Base-by-base conservation (phyloP, 2,329 filamentous ascomycete species). In the Sporothrix brunneoviolacea region DNA sequence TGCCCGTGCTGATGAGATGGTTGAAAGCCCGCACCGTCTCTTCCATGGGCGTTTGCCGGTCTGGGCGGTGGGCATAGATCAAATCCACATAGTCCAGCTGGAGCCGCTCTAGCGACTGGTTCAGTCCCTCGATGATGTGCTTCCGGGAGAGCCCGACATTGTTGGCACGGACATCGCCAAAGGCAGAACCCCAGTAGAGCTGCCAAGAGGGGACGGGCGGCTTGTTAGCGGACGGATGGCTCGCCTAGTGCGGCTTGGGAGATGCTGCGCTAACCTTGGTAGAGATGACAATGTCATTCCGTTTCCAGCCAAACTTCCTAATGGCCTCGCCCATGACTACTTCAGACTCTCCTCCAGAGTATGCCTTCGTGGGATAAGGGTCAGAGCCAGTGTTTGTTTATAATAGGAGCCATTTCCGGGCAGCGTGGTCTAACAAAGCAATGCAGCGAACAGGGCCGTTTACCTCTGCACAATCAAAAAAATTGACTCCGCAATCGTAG, bases 61-160 rank as follows among this genome's bases (percentile, higher is more conserved):
- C 81, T 15, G 77, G 75, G 22, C 80, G 71, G 64, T 84, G 80
- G 4, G 80, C 79, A 49, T 82, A 78, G 33, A 83, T 74, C 39
- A 84, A 68, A 62, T 84, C 81, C 48, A 84, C 81, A 60, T 87
- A 88, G n/a, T 76, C 75, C 48, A 79, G 72, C 60, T 82, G 72
- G 45, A 86, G 70, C 24, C 82, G 72, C 57, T 71, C 66, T n/a
- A 82, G 65, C 2, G 72, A 79, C 62, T 69, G 70, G 67, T 81
- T 77, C 48, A 81, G 65, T 28, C 79, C 79, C 65, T 83, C 74
- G 51, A 76, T 65, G 48, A 77, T 62, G 59, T 77, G 74, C 63
- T 77, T 77, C 16, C 72, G 65, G 36, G 68, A 71, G 27, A 77
- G 65, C 27, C 74, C 74, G 30, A 68, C 61, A 56, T 73, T 75